These are phyloP conservation scores for Albugo candida DNA, from an alignment of 352 stramenopile genomes.

Conservation along the genomic window DNA sequence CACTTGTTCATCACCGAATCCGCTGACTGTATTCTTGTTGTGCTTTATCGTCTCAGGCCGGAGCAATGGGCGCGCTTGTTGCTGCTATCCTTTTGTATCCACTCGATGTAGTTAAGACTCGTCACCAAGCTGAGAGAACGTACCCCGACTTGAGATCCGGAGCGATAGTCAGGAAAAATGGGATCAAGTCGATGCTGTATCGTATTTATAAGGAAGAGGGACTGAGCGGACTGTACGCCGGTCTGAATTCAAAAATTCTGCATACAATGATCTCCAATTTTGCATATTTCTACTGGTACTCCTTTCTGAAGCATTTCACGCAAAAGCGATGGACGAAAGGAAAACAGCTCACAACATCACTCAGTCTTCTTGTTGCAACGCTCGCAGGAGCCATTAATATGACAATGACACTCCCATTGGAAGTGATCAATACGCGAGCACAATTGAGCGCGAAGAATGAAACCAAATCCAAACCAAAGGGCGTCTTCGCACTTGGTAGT, in stretches of 20 bases:
- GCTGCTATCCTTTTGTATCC: conserved; percentile 50
- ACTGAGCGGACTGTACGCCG: conserved; percentile 36
- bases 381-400: conserved; percentile 71
- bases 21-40: no score
- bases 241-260: conserved; percentile 50
- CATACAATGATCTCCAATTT: conserved; percentile 65
- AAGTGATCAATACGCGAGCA: conserved; percentile 76
- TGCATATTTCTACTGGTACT: conserved; percentile 77
- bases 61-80: conserved; percentile 58
- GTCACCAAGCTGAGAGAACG: conserved; percentile 28
- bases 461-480: conserved; percentile 9
- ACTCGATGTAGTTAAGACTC: conserved; percentile 60
- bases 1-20: no score
- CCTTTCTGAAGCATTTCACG: conserved; percentile 47
- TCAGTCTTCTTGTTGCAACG: conserved; percentile 60
- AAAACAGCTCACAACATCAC: conserved; percentile 28
- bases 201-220: conserved; percentile 47
- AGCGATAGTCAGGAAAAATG: conserved; percentile 16
- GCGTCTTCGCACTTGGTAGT: conserved; percentile 22
- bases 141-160: conserved; percentile 1
- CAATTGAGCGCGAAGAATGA: conserved; percentile 24
- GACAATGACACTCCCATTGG: conserved; percentile 68
- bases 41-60: conserved; percentile 9
- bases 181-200: conserved; percentile 38
- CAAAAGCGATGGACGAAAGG: conserved; percentile 18